Base-by-base conservation (phyloP, 805 yeast genomes). In the Lipomyces kockii region DNA sequence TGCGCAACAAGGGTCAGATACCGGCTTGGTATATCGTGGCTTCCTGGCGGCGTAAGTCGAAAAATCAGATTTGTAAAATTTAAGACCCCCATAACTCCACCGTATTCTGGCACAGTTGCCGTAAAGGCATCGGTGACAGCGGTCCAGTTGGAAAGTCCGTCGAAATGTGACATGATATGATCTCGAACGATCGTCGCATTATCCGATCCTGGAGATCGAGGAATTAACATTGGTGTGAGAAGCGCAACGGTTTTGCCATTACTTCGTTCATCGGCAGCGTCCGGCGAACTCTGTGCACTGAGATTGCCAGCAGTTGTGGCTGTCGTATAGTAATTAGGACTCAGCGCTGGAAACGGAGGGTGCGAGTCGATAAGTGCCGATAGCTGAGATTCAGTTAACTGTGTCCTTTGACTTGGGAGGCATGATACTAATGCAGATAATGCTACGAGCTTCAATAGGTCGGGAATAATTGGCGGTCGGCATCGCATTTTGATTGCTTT, bases 1-100 rank as follows among this genome's bases (percentile, higher is more conserved):
- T 86, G 89, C 0, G 87, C 89, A 3, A 84, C 84, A 2, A 86
- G 54, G 7, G 75, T 71, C 43, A 72, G 46, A 32, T 58, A 65
- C 39, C 32, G 12, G 39, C 39, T 12, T 11, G 49, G 29, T 22
- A 25, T 51, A 37, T 56, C 27, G 7, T 60, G 46, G 2, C 52
- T 60, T 27, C 72, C 73, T 2, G 73, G 62, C 14, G 77, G 72
- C 17, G 74, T 74, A 22, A 76, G 63, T 0, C 81, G 75, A 52
- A 78, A 78, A 0, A 81, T 73, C 34, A 83, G 62, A 68, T 82
- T 83, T 39, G 81, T 77, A 68, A 81, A 83, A 62, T 77, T 76
- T 58, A 74, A 69, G 20, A 53, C 29, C 7, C 70, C 71, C 20
- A 46, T 20, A 35, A 43, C 29, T 6, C 65, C 69, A 12, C 64